These are phyloP conservation scores for Naematelia encephala DNA, from an alignment of 768 basidiomycete species.

Conservation along the genomic window DNA sequence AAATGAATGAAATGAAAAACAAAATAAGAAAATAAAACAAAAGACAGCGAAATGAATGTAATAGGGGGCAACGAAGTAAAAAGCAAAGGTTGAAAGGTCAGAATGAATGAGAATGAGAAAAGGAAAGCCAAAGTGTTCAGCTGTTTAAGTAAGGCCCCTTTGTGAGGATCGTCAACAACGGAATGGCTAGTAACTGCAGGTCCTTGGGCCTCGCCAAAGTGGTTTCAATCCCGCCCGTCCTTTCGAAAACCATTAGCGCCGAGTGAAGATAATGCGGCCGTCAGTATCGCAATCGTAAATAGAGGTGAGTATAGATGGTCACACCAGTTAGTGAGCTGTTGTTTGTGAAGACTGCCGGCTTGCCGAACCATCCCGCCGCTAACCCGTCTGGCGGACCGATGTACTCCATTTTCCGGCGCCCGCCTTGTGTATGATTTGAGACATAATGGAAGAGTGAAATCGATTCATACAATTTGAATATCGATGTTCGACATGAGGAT, in stretches of 20 bases:
- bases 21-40: background rate
- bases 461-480: background rate
- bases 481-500: background rate
- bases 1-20: background rate
- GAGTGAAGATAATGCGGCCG: background rate
- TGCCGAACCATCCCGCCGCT: too few species aligned
- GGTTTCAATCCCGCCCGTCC: background rate
- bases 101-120: background rate
- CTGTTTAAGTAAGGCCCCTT: background rate
- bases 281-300: background rate
- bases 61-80: background rate
- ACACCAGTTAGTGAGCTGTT: too few species aligned
- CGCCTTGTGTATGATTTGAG: background rate
- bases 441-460: background rate
- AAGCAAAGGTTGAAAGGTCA: background rate
- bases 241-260: background rate
- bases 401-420: background rate
- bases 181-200: background rate
- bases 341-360: background rate
- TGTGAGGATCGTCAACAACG: background rate
- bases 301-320: too few species aligned
- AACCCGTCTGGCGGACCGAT: too few species aligned
- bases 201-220: background rate
- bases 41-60: background rate
- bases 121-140: background rate